Evolutionary conservation across 2,329 filamentous ascomycete genomes (phyloP).

Genomic region (Diaporthe amygdali): DNA sequence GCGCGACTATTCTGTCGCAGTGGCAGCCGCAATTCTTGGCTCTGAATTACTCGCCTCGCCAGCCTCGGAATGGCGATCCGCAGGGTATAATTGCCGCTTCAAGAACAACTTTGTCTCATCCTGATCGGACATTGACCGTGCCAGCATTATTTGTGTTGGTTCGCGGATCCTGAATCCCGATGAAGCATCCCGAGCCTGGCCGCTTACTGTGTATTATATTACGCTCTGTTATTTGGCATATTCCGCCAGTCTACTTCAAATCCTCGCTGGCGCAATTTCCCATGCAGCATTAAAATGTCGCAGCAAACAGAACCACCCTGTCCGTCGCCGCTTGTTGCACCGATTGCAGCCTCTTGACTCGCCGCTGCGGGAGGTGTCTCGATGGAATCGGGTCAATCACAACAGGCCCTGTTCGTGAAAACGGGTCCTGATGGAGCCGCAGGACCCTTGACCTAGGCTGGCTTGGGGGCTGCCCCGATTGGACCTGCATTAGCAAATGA

Average conservation of each 20-base stretch:
- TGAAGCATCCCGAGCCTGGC: not conserved
- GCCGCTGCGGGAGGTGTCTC: constrained; percentile 1
- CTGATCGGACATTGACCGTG: constrained; percentile 22
- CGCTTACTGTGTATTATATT: not conserved
- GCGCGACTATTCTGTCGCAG: not conserved
- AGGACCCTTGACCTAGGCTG: constrained; percentile 14
- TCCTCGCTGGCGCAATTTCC: constrained; percentile 11
- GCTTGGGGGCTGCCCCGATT: constrained; percentile 22
- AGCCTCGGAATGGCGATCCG: constrained; percentile 6
- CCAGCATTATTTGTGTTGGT: constrained; percentile 5
- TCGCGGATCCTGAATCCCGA: constrained; percentile 7
- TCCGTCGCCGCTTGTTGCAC: not conserved
- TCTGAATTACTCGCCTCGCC: constrained; percentile 8
- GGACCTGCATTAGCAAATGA: constrained; percentile 25
- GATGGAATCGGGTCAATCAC: constrained; percentile 16
- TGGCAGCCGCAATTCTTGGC: constrained; percentile 1
- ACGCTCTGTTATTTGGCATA: constrained; percentile 12
- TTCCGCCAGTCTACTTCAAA: not conserved
- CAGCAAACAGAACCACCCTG: constrained; percentile 10
- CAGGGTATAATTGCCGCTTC: constrained; percentile 10
- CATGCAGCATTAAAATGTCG: constrained; percentile 16
- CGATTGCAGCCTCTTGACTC: constrained; percentile 11
- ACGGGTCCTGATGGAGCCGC: constrained; percentile 20
- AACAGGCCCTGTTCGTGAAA: constrained; percentile 15
- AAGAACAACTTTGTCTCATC: not conserved